A percentile compares a stretch with the other conserved stretches of the same genome.
Conservation (phyloP, 257 asterid genomes). For the Eustoma russellianum region DNA sequence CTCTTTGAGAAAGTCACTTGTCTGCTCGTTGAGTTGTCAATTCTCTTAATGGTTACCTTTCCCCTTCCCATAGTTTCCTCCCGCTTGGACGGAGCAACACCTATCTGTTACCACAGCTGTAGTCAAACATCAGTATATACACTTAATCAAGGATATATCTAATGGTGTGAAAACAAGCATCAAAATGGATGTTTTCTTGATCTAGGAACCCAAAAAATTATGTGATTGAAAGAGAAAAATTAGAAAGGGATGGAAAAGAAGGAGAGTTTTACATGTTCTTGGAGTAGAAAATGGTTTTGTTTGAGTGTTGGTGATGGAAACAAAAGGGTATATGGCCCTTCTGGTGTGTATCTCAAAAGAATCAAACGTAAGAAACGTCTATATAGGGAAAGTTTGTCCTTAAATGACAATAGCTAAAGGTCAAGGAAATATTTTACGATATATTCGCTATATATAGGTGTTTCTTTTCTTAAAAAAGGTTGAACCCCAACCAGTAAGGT, state of each 20-base stretch:
- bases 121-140: neutral
- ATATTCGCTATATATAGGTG: too few relatives aligned
- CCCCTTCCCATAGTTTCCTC: conserved; percentile 25
- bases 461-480: too few relatives aligned
- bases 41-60: conserved; percentile 28
- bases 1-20: conserved; percentile 33
- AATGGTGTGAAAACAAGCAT: neutral
- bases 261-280: neutral
- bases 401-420: conserved; percentile 6
- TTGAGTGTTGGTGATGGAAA: conserved; percentile 11
- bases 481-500: too few relatives aligned
- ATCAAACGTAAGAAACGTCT: neutral
- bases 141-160: neutral
- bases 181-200: too few relatives aligned
- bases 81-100: neutral
- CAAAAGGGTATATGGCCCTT: conserved; percentile 14
- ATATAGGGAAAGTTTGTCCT: conserved; percentile 25
- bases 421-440: neutral
- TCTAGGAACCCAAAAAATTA: neutral
- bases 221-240: neutral
- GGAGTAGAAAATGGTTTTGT: neutral
- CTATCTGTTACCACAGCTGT: too few relatives aligned
- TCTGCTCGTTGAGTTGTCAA: conserved; percentile 33
- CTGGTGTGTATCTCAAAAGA: conserved; percentile 12
- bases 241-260: too few relatives aligned